These are phyloP conservation scores for Isochrysis galbana DNA, from an alignment of 78 protist species.

Conservation along the genomic window DNA sequence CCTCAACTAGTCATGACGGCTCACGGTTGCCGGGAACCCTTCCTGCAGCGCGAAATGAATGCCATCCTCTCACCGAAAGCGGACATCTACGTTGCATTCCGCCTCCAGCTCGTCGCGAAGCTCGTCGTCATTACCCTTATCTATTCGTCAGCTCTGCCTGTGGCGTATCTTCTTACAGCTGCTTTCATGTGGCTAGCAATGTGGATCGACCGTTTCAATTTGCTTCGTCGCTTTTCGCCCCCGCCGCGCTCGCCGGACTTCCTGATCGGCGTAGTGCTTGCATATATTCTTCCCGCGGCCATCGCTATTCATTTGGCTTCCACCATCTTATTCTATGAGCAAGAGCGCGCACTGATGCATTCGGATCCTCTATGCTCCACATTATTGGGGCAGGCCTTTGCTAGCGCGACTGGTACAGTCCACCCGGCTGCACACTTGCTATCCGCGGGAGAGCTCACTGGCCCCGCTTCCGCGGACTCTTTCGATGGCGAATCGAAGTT, in stretches of 20 bases:
- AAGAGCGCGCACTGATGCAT: neutral
- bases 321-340: neutral
- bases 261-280: neutral
- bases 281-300: neutral
- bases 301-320: neutral
- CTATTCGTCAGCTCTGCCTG: neutral
- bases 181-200: neutral
- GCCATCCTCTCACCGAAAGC: neutral
- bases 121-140: neutral
- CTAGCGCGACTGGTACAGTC: no score
- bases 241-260: neutral
- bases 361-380: neutral
- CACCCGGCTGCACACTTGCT: no score
- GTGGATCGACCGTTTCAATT: neutral
- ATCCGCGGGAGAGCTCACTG: neutral
- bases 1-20: no score
- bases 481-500: neutral
- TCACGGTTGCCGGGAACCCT: no score
- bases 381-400: neutral
- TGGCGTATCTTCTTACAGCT: neutral
- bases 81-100: neutral
- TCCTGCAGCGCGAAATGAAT: constrained; percentile 4
- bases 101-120: neutral
- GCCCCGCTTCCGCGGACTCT: neutral
- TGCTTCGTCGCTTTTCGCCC: neutral